Conservation (phyloP, 306 rosid genomes). For the Acacia confusa region DNA sequence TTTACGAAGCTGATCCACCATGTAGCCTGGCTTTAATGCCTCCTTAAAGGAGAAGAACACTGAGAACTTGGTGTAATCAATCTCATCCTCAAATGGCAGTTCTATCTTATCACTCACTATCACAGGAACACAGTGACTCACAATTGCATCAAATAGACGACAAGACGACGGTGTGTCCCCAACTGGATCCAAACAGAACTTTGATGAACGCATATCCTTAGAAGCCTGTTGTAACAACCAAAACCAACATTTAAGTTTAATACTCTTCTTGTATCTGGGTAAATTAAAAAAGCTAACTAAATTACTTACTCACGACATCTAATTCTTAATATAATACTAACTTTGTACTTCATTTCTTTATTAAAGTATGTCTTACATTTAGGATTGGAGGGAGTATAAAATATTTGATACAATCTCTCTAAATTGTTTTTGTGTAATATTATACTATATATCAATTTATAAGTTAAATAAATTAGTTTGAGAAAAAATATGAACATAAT, state of each 20-base stretch:
- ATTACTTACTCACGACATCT: too few relatives aligned
- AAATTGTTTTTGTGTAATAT: too few relatives aligned
- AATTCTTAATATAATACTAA: too few relatives aligned
- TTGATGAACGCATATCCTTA: conserved; percentile 57
- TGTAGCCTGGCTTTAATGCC: conserved; percentile 63
- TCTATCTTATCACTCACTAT: conserved; percentile 73
- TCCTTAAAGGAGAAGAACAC: conserved; percentile 69
- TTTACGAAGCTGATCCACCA: conserved; percentile 53
- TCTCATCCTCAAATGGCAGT: conserved; percentile 72
- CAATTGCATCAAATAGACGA: conserved; percentile 75
- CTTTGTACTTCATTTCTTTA: too few relatives aligned
- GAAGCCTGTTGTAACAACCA: conserved; percentile 46
- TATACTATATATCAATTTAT: too few relatives aligned
- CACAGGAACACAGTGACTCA: conserved; percentile 75
- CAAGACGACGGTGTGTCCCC: conserved; percentile 86
- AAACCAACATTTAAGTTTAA: background rate
- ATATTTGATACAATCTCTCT: too few relatives aligned
- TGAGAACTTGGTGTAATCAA: conserved; percentile 63
- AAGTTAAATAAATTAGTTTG: too few relatives aligned
- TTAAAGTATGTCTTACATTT: too few relatives aligned
- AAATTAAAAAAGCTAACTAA: too few relatives aligned
- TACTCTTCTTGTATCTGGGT: too few relatives aligned
- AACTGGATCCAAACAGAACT: conserved; percentile 73
- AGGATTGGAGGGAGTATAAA: too few relatives aligned
- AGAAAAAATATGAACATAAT: too few relatives aligned